These are phyloP conservation scores for Syzygium aqueum DNA, from an alignment of 345 rosid species.

Conservation along the genomic window DNA sequence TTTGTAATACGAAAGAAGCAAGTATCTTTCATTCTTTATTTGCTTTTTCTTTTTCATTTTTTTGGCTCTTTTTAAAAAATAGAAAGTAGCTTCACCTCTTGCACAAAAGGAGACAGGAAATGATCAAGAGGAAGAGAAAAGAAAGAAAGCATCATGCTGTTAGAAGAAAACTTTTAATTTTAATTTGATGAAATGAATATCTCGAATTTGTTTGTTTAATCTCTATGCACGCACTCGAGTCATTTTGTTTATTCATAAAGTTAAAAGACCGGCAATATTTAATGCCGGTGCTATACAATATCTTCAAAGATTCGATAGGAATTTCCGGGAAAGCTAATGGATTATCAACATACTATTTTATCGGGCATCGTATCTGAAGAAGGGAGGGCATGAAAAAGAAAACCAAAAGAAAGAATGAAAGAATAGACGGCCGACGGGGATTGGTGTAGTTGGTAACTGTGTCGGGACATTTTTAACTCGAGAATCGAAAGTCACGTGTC, in stretches of 20 bases:
- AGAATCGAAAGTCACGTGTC: not conserved
- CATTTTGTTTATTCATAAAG: not conserved
- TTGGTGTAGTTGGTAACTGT: not conserved
- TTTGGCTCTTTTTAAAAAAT: not conserved
- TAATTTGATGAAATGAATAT: not conserved
- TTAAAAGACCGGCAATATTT: not conserved
- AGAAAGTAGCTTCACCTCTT: not conserved
- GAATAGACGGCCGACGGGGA: fast-evolving
- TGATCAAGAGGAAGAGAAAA: not conserved
- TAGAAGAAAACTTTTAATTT: not conserved
- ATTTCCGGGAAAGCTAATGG: not conserved
- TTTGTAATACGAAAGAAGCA: not conserved
- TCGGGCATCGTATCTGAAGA: not conserved
- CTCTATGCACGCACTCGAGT: not conserved
- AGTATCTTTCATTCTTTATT: not conserved
- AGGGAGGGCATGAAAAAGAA: not conserved
- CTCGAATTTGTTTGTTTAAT: not conserved
- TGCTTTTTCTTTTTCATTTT: not conserved
- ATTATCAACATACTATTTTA: not conserved
- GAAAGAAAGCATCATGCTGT: not conserved
- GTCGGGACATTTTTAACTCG: not conserved
- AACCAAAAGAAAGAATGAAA: too few species aligned
- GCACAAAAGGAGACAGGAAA: not conserved
- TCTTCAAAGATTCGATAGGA: not conserved
- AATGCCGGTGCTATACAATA: not conserved